phyloP scores from a whole-genome alignment of 805 yeast species.

The Ogataea corticis region DNA sequence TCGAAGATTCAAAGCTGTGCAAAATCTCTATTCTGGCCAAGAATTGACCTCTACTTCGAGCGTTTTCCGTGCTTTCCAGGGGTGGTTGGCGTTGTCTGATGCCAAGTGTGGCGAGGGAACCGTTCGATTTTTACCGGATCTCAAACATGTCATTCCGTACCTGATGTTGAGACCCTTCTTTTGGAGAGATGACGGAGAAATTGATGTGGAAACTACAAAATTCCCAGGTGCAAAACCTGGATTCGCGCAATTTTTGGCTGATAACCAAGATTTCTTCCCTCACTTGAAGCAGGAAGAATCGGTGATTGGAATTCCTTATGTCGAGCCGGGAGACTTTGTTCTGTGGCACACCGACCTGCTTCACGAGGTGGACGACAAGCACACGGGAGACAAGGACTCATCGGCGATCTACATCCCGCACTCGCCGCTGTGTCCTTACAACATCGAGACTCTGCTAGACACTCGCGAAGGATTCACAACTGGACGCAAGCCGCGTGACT shows the following conservation, averaged over 20 bases:
- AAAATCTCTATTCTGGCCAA: slow-evolving; percentile 30
- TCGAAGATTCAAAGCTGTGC: slow-evolving; percentile 35
- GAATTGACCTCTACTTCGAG: not conserved
- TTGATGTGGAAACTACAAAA: slow-evolving; percentile 33
- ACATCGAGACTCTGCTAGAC: slow-evolving; percentile 10
- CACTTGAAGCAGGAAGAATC: slow-evolving; percentile 33
- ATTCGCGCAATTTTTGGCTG: slow-evolving; percentile 34
- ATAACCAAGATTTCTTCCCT: slow-evolving; percentile 32
- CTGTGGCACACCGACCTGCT: slow-evolving; percentile 45
- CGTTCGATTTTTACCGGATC: slow-evolving; percentile 37
- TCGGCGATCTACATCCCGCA: slow-evolving; percentile 42
- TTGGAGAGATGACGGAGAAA: slow-evolving; percentile 29
- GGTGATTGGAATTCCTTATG: slow-evolving; percentile 39
- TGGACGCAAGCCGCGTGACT: slow-evolving; percentile 14
- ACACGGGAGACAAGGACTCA: slow-evolving; percentile 37
- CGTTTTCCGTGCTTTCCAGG: slow-evolving; percentile 43
- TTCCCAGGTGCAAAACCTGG: slow-evolving; percentile 43
- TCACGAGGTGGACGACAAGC: slow-evolving; percentile 43
- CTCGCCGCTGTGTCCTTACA: slow-evolving; percentile 33
- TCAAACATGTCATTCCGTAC: slow-evolving; percentile 41
- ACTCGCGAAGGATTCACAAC: slow-evolving; percentile 7
- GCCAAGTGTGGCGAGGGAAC: slow-evolving; percentile 41
- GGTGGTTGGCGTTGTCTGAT: slow-evolving; percentile 45
- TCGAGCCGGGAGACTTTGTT: slow-evolving; percentile 43
- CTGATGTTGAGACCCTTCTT: slow-evolving; percentile 43